Base-by-base conservation (phyloP, 495 filamentous ascomycete species). In the Bacidia gigantensis region DNA sequence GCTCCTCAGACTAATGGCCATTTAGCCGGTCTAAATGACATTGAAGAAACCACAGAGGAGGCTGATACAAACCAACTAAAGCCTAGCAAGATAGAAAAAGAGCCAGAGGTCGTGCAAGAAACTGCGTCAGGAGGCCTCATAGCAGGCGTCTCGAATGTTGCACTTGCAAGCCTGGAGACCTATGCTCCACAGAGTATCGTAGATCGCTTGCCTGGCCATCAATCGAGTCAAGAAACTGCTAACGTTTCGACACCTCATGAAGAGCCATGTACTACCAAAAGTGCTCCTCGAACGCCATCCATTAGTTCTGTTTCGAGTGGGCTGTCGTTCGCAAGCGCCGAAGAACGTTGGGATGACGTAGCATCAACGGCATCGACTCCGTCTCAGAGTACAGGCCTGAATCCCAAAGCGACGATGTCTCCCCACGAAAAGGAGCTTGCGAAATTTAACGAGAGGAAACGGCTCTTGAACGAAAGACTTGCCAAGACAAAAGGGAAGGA, bases 391-490 rank as follows among this genome's bases (percentile, higher is more conserved):
- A 50, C 38, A 41, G 24, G 39, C 12, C 22, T 41, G 20, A 55
- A 49, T 12, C 29, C 49, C n/a, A 51, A 58, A 50, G 40, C 56
- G 26, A 60, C 59, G 41, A 64, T 66, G 48, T 44, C 69, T 0
- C 71, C 72, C 39, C 72, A 86, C 54, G 81, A 89, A 26, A 84
- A 81, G 54, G 85, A 92, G 10, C 72, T 95, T 2, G 67, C 69
- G 38, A 92, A 89, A 56, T 76, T 95, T 0, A 74, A 85, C 11
- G 72, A 81, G 5, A 79, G 81, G 52, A 83, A 83, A 54, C 73
- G 72, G 38, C 81, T 83, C 51, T 70, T 86, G 2, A 78, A 88
- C 20, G 77, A 81, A 38, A 86, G 88, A 58, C 67, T 94, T 0
- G 65, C 76, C 11, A 63, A 68, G 43, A 61, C 72, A 42, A 67